Conservation (phyloP, 768 basidiomycete genomes). For the Serendipita sp. region DNA sequence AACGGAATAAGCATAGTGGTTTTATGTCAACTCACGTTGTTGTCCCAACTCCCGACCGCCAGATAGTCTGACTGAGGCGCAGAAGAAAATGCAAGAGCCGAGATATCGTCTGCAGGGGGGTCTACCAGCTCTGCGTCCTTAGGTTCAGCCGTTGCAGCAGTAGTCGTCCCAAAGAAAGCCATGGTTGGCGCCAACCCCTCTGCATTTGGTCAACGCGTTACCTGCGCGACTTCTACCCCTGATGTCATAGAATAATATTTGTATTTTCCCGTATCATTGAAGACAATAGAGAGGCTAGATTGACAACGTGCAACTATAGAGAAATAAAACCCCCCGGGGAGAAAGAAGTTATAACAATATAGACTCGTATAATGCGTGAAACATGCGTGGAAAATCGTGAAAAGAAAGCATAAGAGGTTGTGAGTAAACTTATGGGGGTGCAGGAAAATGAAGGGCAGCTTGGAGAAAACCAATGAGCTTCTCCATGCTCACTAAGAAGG, state of each 20-base stretch:
- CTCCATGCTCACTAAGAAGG: background rate
- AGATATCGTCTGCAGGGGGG: slow-evolving; percentile 76
- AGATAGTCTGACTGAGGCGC: slow-evolving; percentile 65
- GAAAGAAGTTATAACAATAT: background rate
- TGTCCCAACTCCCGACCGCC: slow-evolving; percentile 89
- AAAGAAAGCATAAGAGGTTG: background rate
- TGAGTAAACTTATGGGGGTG: background rate
- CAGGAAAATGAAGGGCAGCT: background rate
- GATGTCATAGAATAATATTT: too few relatives aligned
- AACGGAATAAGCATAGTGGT: background rate
- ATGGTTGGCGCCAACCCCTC: slow-evolving; percentile 7
- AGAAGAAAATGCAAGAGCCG: slow-evolving; percentile 59
- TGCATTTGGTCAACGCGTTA: too few relatives aligned
- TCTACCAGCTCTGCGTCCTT: slow-evolving; percentile 72
- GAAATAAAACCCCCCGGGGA: background rate
- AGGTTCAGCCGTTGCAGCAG: slow-evolving; percentile 22
- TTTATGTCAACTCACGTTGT: slow-evolving; percentile 42
- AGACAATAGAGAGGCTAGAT: background rate
- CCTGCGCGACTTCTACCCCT: too few relatives aligned
- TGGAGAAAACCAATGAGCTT: slow-evolving; percentile 2
- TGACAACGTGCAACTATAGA: background rate
- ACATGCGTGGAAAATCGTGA: background rate
- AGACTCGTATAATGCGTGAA: too few relatives aligned
- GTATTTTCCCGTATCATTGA: too few relatives aligned
- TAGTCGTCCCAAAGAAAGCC: slow-evolving; percentile 13